phyloP scores from a whole-genome alignment of 2,329 filamentous ascomycete species.

The Trichoderma atrobrunneum region DNA sequence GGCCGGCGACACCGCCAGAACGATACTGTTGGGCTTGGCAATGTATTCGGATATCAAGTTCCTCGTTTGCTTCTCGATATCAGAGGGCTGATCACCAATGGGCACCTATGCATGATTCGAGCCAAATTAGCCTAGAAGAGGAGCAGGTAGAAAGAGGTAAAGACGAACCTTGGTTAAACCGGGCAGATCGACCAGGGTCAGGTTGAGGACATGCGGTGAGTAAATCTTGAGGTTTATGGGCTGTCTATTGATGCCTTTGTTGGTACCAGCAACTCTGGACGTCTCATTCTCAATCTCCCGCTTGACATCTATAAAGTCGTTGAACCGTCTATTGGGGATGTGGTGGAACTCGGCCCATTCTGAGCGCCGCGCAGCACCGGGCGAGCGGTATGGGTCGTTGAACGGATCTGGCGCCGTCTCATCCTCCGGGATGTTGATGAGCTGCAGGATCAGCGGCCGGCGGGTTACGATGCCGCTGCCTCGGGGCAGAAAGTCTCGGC shows the following conservation, averaged over 20 bases:
- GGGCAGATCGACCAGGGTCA: slow-evolving; percentile 93
- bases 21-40: slow-evolving; percentile 97
- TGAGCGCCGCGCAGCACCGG: slow-evolving; percentile 63
- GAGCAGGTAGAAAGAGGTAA: neutral
- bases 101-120: slow-evolving; percentile 60
- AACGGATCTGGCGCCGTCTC: slow-evolving; percentile 62
- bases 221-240: slow-evolving; percentile 99
- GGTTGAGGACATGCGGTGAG: slow-evolving; percentile 91
- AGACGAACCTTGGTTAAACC: slow-evolving; percentile 81
- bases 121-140: slow-evolving; percentile 20
- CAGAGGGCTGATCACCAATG: slow-evolving; percentile 93
- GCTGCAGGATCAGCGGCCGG: slow-evolving; percentile 89
- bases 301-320: slow-evolving; percentile 89
- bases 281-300: slow-evolving; percentile 98
- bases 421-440: slow-evolving; percentile 92
- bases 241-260: slow-evolving; percentile 97
- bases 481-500: slow-evolving; percentile 92
- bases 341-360: slow-evolving; percentile 97
- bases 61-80: slow-evolving; percentile 98
- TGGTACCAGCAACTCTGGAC: slow-evolving; percentile 83
- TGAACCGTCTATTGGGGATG: slow-evolving; percentile 82
- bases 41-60: slow-evolving; percentile 98
- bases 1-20: slow-evolving; percentile 92
- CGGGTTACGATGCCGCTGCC: slow-evolving; percentile 96
- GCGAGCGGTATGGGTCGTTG: slow-evolving; percentile 71